Evolutionary conservation across 129 eudicot species (phyloP).

Genomic region (Lonicera japonica): DNA sequence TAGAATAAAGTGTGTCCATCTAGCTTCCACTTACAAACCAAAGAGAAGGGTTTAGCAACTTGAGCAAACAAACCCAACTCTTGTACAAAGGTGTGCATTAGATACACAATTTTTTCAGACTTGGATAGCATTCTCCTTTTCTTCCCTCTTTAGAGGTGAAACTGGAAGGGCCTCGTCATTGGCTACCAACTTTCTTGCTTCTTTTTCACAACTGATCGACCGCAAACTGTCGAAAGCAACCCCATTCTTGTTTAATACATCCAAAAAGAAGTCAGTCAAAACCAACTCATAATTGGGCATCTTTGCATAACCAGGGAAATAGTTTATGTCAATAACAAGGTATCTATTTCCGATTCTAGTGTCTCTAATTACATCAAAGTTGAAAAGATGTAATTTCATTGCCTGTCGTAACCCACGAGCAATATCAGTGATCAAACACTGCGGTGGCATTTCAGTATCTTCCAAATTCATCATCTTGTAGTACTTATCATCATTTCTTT

Average conservation of each 20-base stretch:
- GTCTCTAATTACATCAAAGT: slow-evolving; percentile 70
- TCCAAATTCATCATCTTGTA: slow-evolving; percentile 48
- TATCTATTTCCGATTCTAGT: slow-evolving; percentile 49
- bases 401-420: slow-evolving; percentile 44
- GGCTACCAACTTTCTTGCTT: slow-evolving; percentile 2
- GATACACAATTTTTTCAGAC: slow-evolving; percentile 17
- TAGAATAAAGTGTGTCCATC: neutral
- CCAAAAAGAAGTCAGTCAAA: slow-evolving; percentile 58
- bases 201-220: slow-evolving; percentile 14
- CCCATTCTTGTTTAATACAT: slow-evolving; percentile 17
- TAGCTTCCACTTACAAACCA: neutral
- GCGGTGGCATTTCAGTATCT: slow-evolving; percentile 41
- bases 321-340: slow-evolving; percentile 64
- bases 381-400: slow-evolving; percentile 45
- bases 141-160: slow-evolving; percentile 26
- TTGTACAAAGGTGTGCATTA: neutral
- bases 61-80: slow-evolving; percentile 15
- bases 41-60: too few species aligned
- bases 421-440: slow-evolving; percentile 34
- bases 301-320: slow-evolving; percentile 78
- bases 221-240: neutral
- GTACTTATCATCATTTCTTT: slow-evolving; percentile 24
- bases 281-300: slow-evolving; percentile 56
- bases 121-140: slow-evolving; percentile 25
- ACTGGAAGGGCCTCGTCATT: slow-evolving; percentile 18